Percentiles rank a stretch among this genome's conserved stretches.
These are phyloP conservation scores for Candida adriatica DNA, from an alignment of 805 yeast genomes.

Conservation along the genomic window DNA sequence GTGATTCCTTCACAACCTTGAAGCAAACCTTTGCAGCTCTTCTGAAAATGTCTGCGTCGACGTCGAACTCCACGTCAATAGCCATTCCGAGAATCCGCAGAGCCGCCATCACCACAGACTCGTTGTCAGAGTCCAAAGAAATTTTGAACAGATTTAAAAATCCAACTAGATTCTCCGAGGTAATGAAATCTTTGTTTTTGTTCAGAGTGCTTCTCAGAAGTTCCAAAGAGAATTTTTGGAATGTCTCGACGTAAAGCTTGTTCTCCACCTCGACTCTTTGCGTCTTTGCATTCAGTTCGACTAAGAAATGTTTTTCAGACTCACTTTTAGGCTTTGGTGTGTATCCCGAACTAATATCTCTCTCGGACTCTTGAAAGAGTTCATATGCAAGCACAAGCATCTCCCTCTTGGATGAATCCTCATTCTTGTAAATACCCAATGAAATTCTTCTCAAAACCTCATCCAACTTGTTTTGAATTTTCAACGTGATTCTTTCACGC, in stretches of 20 bases:
- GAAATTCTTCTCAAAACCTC: constrained; percentile 74
- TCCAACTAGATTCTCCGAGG: constrained; percentile 54
- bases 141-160: constrained; percentile 68
- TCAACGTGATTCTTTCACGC: constrained; percentile 56
- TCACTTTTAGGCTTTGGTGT: constrained; percentile 28
- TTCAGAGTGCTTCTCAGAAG: constrained; percentile 64
- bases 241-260: constrained; percentile 47
- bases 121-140: constrained; percentile 60
- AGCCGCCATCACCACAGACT: constrained; percentile 65
- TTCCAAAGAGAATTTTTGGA: constrained; percentile 75
- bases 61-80: constrained; percentile 56
- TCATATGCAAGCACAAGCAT: constrained; percentile 70
- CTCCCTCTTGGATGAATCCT: constrained; percentile 47
- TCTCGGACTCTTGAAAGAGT: constrained; percentile 49
- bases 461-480: constrained; percentile 66
- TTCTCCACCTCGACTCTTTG: constrained; percentile 47
- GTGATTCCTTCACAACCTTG: constrained; percentile 63
- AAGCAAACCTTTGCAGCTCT: constrained; percentile 55
- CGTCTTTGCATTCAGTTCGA: constrained; percentile 60
- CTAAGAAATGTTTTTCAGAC: constrained; percentile 61
- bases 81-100: constrained; percentile 55
- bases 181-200: constrained; percentile 52
- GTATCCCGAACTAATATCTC: constrained; percentile 16
- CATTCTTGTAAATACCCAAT: constrained; percentile 71
- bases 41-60: constrained; percentile 43